Conservation (phyloP, 257 asterid genomes). For the Phtheirospermum japonicum region DNA sequence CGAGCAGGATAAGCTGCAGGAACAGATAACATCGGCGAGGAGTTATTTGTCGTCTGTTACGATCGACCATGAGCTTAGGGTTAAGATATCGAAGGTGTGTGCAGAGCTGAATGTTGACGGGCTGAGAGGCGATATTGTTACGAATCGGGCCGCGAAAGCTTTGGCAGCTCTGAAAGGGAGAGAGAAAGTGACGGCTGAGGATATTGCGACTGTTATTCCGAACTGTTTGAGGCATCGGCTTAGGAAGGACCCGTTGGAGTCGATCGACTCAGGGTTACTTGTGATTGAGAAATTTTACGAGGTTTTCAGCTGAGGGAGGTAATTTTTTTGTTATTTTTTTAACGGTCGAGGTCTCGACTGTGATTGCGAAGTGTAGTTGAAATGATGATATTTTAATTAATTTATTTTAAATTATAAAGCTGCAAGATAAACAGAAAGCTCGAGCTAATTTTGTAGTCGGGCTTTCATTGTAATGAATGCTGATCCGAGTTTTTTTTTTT, state of each 20-base stretch:
- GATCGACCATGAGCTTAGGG: slow-evolving; percentile 69
- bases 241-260: slow-evolving; percentile 85
- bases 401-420: not conserved
- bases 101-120: slow-evolving; percentile 90
- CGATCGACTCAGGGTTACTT: slow-evolving; percentile 89
- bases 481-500: no score
- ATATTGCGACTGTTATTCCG: slow-evolving; percentile 85
- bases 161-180: slow-evolving; percentile 88
- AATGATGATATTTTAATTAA: slow-evolving; percentile 3
- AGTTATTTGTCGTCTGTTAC: slow-evolving; percentile 51
- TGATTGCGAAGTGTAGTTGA: no score
- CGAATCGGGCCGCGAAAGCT: slow-evolving; percentile 85
- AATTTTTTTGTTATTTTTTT: not conserved
- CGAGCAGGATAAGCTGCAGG: slow-evolving; percentile 82
- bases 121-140: slow-evolving; percentile 84
- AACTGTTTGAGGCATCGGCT: slow-evolving; percentile 94
- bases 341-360: not conserved
- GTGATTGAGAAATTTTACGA: slow-evolving; percentile 89
- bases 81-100: slow-evolving; percentile 81
- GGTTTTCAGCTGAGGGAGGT: slow-evolving; percentile 55
- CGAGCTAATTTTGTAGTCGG: not conserved
- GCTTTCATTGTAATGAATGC: not conserved
- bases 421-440: slow-evolving; percentile 10
- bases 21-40: slow-evolving; percentile 72
- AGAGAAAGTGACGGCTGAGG: slow-evolving; percentile 70